A percentile compares a stretch with the other conserved stretches of the same genome.
Conservation (phyloP, 805 yeast genomes). For the Maudiozyma serrabonitensis region DNA sequence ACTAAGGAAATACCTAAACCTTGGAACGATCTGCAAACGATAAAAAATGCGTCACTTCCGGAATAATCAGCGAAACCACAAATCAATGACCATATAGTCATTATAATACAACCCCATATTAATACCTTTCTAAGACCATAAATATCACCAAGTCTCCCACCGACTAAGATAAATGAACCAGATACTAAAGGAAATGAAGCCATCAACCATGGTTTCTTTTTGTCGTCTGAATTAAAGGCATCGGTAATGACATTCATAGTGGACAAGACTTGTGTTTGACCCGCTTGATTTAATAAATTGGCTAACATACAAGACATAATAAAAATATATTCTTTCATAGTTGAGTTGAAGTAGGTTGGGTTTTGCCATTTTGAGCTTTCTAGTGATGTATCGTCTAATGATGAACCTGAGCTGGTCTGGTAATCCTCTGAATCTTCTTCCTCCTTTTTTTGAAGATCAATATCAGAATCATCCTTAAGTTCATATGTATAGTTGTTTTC, state of each 20-base stretch:
- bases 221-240: slow-evolving; percentile 26
- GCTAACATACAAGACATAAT: slow-evolving; percentile 26
- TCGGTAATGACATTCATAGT: slow-evolving; percentile 29
- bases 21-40: slow-evolving; percentile 45
- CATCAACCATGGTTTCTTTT: slow-evolving; percentile 50
- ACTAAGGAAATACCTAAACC: slow-evolving; percentile 54
- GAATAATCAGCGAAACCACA: slow-evolving; percentile 50
- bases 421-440: neutral
- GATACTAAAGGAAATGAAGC: slow-evolving; percentile 63
- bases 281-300: slow-evolving; percentile 35
- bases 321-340: slow-evolving; percentile 20
- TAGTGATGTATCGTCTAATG: neutral
- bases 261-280: slow-evolving; percentile 31
- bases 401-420: neutral
- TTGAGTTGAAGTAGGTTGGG: slow-evolving; percentile 12
- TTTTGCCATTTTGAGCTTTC: slow-evolving; percentile 9
- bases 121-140: slow-evolving; percentile 52
- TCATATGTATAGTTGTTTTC: neutral
- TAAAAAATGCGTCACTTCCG: slow-evolving; percentile 40
- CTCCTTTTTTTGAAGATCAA: neutral
- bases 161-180: slow-evolving; percentile 60
- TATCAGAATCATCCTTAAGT: neutral
- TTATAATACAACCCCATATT: slow-evolving; percentile 46
- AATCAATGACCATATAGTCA: slow-evolving; percentile 47
- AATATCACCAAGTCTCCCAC: slow-evolving; percentile 66